A percentile compares a stretch with the other conserved stretches of the same genome.
phyloP scores from a whole-genome alignment of 1,284 basidiomycete species.

The Farysia itapuensis region DNA sequence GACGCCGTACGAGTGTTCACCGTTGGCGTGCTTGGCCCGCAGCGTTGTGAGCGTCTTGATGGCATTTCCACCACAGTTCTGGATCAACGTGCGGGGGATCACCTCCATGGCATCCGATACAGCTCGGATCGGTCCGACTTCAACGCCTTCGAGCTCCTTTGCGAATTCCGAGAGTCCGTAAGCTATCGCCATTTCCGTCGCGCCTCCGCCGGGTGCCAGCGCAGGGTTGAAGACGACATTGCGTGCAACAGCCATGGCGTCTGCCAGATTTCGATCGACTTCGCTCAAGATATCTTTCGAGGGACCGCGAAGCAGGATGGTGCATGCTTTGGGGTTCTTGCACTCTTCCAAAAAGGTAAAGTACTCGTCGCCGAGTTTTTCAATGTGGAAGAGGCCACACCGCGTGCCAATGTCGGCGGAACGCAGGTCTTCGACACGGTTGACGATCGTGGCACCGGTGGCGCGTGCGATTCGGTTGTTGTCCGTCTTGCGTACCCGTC shows the following conservation, averaged over 20 bases:
- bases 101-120: conserved; percentile 97
- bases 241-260: conserved; percentile 94
- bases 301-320: conserved; percentile 94
- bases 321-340: conserved; percentile 91
- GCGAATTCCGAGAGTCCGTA: conserved; percentile 85
- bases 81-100: conserved; percentile 90
- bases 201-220: conserved; percentile 90
- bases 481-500: conserved; percentile 94
- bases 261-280: conserved; percentile 94
- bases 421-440: conserved; percentile 90
- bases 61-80: conserved; percentile 93
- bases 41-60: conserved; percentile 90
- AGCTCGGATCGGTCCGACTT: conserved; percentile 85
- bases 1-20: conserved; percentile 86
- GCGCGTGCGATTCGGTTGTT: conserved; percentile 98
- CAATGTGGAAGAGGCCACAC: conserved; percentile 92
- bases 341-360: conserved; percentile 96
- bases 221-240: conserved; percentile 95
- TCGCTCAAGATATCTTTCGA: conserved; percentile 98
- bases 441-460: conserved; percentile 93
- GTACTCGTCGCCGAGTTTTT: conserved; percentile 96
- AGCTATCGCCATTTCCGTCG: conserved; percentile 95
- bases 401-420: conserved; percentile 87
- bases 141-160: conserved; percentile 70
- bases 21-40: conserved; percentile 84